phyloP scores from a whole-genome alignment of 2,329 filamentous ascomycete species.

The Pseudocercospora fuligena region DNA sequence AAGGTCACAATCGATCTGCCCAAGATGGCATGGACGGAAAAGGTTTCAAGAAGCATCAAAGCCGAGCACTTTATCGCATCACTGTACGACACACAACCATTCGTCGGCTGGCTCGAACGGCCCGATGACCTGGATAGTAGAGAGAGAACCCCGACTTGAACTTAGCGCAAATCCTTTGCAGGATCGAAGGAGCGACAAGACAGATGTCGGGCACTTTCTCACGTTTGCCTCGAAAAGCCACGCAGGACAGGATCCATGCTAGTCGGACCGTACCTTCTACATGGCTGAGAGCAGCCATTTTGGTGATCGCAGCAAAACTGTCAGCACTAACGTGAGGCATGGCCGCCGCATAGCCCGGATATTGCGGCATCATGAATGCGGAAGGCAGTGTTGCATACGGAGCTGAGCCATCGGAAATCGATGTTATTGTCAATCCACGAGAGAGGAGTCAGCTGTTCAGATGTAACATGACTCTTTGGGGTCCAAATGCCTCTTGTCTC shows the following conservation, averaged over 20 bases:
- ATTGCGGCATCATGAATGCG: neutral
- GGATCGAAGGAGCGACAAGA: too few species aligned
- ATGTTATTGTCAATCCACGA: too few species aligned
- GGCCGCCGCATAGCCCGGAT: neutral
- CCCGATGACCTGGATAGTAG: neutral
- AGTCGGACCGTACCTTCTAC: neutral
- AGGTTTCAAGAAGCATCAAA: neutral
- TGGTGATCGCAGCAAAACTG: neutral
- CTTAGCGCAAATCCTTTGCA: neutral
- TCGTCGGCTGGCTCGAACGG: neutral
- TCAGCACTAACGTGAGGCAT: neutral
- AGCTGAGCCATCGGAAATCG: neutral
- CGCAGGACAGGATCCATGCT: neutral
- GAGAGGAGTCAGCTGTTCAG: too few species aligned
- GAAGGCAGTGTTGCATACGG: neutral
- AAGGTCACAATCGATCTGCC: conserved; percentile 1
- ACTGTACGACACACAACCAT: neutral
- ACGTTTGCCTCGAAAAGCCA: too few species aligned
- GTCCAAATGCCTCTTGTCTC: too few species aligned
- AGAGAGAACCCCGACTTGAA: neutral
- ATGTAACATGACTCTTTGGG: too few species aligned
- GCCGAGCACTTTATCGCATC: neutral
- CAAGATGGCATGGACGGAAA: conserved; percentile 14
- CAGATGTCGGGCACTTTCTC: too few species aligned
- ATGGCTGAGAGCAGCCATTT: too few species aligned